Evolutionary conservation across 192 early-diverging fungal genomes (phyloP), one percentile per base, ranked within the genome.

Genomic region (Podila epicladia): DNA sequence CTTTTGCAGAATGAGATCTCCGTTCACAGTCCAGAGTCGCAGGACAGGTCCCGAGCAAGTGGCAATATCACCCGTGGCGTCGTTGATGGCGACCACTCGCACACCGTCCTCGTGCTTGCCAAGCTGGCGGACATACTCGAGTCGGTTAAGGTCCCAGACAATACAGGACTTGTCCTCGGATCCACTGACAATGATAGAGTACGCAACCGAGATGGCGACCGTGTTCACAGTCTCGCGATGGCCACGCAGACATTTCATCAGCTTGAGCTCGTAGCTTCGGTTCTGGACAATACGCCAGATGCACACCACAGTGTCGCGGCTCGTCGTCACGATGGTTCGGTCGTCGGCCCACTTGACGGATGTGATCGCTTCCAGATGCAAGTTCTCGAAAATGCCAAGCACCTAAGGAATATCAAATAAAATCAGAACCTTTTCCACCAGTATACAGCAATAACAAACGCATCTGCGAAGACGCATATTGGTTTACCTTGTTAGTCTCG

Each of bases 131-230:
- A 92, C 89, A 69, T 90, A 92, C 31, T 85, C 87, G 73, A 85
- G 76, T 62, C 91, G 83, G 37, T 92, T 92, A 50, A 92, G 67
- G 74, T 92, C 91, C 91, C 91, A 92, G 9, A 92, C 65, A 61
- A 92, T 88, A 11, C 83, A 87, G 26, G 86, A 88, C 71, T 86
- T 85, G 72, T 92, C 91, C 84, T 92, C 80, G 5, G 90, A 89
- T 7, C 90, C 90, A 19, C 82, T 87, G 28, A 90, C 82, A 61
- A 92, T 87, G 22, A 89, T 78, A 62, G 88, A 91, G 63, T 89
- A 89, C 6, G 89, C 84, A 13, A 86, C 80, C 15, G 90, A 92
- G 33, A 84, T 75, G 33, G 86, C 72, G 5, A 91, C 61, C 19
- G 83, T 75, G 17, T 84, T 83, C 20, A 92, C 82, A 15, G 83